phyloP scores from a whole-genome alignment of 371 early-diverging fungal species.

The Smittium culicis region DNA sequence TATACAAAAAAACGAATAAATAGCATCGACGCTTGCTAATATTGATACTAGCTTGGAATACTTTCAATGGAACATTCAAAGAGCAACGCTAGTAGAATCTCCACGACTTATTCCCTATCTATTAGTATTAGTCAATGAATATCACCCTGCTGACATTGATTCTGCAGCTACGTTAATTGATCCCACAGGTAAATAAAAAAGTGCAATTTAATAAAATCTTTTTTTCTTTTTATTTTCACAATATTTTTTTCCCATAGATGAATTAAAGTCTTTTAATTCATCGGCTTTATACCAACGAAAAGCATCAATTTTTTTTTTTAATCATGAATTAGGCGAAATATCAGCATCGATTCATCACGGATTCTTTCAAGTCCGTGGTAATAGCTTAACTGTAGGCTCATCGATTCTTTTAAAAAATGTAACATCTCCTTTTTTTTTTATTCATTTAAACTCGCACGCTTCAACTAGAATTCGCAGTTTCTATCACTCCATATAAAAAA shows the following conservation, averaged over 20 bases:
- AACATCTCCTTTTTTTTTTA: too few relatives aligned
- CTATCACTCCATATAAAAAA: too few relatives aligned
- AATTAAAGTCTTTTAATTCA: too few relatives aligned
- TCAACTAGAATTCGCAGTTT: too few relatives aligned
- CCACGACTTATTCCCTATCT: background rate
- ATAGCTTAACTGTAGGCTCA: background rate
- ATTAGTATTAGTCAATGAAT: constrained; percentile 5
- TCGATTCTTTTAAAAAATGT: constrained; percentile 1
- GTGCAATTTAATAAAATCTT: too few relatives aligned
- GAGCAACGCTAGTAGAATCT: background rate
- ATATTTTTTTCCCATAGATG: too few relatives aligned
- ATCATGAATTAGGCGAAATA: background rate
- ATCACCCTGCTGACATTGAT: background rate
- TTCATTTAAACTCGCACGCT: too few relatives aligned
- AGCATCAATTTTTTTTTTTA: too few relatives aligned
- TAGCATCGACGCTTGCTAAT: too few relatives aligned
- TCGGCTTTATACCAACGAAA: too few relatives aligned
- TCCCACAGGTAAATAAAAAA: background rate
- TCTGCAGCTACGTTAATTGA: background rate
- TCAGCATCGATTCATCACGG: background rate
- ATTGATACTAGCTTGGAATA: background rate
- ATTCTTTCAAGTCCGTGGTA: constrained; percentile 7
- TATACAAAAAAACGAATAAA: too few relatives aligned
- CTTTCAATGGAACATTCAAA: background rate
- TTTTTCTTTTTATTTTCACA: too few relatives aligned